Evolutionary conservation across 2,329 filamentous ascomycete genomes (phyloP).

Genomic region (Sclerotinia nivalis): DNA sequence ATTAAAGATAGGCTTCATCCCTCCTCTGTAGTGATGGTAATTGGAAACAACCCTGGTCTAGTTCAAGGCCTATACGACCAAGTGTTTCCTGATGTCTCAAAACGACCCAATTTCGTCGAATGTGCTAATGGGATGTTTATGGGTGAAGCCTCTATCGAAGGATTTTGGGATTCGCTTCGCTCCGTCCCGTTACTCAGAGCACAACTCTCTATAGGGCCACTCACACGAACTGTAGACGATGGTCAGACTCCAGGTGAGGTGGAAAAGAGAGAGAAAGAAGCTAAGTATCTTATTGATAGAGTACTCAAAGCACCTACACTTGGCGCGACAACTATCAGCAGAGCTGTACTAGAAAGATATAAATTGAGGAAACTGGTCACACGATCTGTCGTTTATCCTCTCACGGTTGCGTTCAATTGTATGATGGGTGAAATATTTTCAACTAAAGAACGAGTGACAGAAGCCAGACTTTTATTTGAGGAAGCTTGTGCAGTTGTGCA

Average conservation of each 20-base stretch:
- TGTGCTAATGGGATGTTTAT: background rate
- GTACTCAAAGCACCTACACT: conserved; percentile 5
- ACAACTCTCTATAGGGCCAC: conserved; percentile 3
- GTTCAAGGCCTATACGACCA: background rate
- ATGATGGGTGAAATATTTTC: conserved; percentile 15
- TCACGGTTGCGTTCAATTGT: conserved; percentile 16
- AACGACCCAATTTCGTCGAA: conserved; percentile 11
- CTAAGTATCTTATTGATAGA: background rate
- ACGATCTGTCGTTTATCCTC: conserved; percentile 10
- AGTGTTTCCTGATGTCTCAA: conserved; percentile 3
- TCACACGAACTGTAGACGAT: conserved; percentile 12
- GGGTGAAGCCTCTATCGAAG: background rate
- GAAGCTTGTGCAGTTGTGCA: conserved; percentile 12
- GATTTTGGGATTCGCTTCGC: background rate
- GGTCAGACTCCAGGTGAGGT: conserved; percentile 2
- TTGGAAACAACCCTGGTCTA: conserved; percentile 4
- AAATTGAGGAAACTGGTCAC: conserved; percentile 11
- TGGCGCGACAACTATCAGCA: background rate
- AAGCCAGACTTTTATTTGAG: background rate
- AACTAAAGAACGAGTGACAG: conserved; percentile 10
- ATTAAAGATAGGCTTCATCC: conserved; percentile 11
- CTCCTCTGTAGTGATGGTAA: background rate
- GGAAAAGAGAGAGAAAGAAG: conserved; percentile 2
- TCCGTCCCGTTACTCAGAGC: background rate
- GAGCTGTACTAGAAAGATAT: background rate